Conservation (phyloP, 805 yeast species). For the Sungouiella thailandica region DNA sequence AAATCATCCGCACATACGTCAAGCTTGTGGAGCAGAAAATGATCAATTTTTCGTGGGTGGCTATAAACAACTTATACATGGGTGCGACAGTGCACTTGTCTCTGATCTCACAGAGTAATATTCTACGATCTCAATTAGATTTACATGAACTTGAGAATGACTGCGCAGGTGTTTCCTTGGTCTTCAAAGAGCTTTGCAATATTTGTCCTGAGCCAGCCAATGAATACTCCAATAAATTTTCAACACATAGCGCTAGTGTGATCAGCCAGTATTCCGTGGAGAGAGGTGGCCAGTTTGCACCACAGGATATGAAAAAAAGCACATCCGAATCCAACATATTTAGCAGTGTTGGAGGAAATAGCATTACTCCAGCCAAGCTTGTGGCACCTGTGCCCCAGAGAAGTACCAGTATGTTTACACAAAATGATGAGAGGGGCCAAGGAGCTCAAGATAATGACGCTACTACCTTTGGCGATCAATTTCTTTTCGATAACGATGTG, state of each 20-base stretch:
- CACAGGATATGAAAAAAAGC: neutral
- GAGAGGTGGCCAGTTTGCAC: neutral
- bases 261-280: constrained; percentile 1
- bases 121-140: neutral
- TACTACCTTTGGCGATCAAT: neutral
- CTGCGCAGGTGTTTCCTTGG: constrained; percentile 4
- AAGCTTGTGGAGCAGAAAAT: constrained; percentile 3
- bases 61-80: constrained; percentile 11
- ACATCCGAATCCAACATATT: neutral
- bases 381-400: neutral
- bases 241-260: constrained; percentile 1
- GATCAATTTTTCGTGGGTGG: constrained; percentile 15
- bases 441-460: neutral
- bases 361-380: neutral
- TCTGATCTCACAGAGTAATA: constrained; percentile 6
- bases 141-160: constrained; percentile 1
- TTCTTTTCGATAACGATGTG: neutral
- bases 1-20: constrained; percentile 9
- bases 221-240: constrained; percentile 2
- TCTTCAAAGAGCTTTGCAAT: constrained; percentile 4
- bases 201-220: constrained; percentile 5
- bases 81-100: constrained; percentile 8
- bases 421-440: neutral
- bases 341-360: constrained; percentile 1
- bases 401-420: neutral